Base-by-base conservation (phyloP, 2,329 filamentous ascomycete species). In the Penicillium sp. region DNA sequence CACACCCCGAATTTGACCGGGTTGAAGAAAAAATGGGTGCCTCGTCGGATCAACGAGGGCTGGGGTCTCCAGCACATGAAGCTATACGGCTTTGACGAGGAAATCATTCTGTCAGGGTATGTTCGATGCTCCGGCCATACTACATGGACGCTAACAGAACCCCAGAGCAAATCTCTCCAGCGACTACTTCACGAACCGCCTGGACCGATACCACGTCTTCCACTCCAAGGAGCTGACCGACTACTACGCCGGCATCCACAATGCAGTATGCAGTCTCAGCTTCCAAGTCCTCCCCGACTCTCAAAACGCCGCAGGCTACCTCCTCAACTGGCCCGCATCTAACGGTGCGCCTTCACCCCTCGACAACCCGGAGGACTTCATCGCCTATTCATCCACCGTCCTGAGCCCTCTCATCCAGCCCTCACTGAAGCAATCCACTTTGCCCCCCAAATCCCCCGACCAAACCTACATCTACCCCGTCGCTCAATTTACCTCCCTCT, bases 51-150 rank as follows among this genome's bases (percentile, higher is more conserved):
- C 66, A 98, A 98, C 60, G 93, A 98, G 71, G 93, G 93, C 17
- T 98, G 93, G 93, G 93, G 93, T 1, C 72, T 98, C 53, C 93
- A 98, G 66, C 93, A 98, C 65, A 98, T 98, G 91, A 98, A 98
- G 76, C 76, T 98, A 0, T 98, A 98, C 61, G 93, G 93, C 0
- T 75, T 95, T 19, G 93, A 98, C 61, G 89, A 98, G 63, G 89
- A 95, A 68, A 85, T 98, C 51, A 91, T 98, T 57, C 81, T 98
- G 61, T 95, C 90, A 7, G 90, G 89, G 81, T 88, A 77, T 55
- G 74, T 31, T 42, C n/a, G n/a, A 21, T 33, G n/a, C 28, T 26
- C 13, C 2, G 13, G 40, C 7, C 17, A n/a, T 28, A 13, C 9
- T 24, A 4, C n/a, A 17, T 12, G 19, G 6, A 38, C 32, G 19